Conservation (phyloP, 1,139 yeast genomes). For the Yamadazyma kanchanaburiensis region DNA sequence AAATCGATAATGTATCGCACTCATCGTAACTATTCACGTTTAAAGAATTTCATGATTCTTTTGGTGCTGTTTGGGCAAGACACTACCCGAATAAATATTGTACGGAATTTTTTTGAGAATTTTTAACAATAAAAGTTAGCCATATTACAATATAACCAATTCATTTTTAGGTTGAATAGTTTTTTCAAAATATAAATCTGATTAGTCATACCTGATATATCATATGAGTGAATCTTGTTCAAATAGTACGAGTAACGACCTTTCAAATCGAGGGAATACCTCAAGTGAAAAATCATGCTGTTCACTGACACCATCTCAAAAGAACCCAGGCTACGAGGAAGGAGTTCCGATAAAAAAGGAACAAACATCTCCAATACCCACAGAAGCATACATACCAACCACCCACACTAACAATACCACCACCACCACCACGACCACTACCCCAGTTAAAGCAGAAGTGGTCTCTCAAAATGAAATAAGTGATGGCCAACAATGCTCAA, state of each 20-base stretch:
- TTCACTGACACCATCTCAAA: neutral
- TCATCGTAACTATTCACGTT: conserved; percentile 7
- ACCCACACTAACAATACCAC: neutral
- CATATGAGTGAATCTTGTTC: neutral
- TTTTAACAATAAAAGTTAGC: neutral
- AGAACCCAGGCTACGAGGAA: too few species aligned
- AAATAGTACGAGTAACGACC: neutral
- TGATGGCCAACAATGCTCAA: conserved; percentile 54
- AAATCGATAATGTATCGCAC: conserved; percentile 7
- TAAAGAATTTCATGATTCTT: too few species aligned
- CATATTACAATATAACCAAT: neutral
- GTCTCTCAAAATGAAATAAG: conserved; percentile 9
- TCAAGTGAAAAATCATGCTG: neutral
- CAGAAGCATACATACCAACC: neutral
- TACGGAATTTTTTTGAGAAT: neutral
- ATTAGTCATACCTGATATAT: neutral
- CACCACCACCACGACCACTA: neutral
- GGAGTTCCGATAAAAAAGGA: too few species aligned
- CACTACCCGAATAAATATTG: neutral
- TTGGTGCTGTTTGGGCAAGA: conserved; percentile 1
- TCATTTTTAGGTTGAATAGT: neutral
- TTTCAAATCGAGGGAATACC: neutral
- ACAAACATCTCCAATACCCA: neutral
- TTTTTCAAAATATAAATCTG: neutral
- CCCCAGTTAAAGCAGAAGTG: conserved; percentile 6